Percentiles rank a stretch among this genome's conserved stretches.
These are phyloP conservation scores for Boletus fagicola DNA, from an alignment of 768 basidiomycete genomes.

Conservation along the genomic window DNA sequence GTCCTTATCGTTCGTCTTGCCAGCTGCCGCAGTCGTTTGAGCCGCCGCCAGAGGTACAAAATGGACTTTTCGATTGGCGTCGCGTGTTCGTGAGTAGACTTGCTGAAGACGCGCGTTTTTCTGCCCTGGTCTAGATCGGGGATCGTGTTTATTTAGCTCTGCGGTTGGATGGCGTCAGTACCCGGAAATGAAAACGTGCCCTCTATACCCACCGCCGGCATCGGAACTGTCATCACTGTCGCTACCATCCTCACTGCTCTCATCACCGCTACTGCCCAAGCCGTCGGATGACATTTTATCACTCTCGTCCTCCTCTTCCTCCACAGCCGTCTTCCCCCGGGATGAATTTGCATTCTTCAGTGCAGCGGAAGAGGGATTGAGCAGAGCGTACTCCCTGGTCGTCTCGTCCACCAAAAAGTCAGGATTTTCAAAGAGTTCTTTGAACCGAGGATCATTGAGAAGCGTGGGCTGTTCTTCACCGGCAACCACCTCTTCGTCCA, in stretches of 20 bases:
- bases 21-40: constrained; percentile 28
- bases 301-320: constrained; percentile 87
- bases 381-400: constrained; percentile 83
- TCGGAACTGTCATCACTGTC: constrained; percentile 51
- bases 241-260: constrained; percentile 45
- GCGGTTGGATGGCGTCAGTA: constrained; percentile 12
- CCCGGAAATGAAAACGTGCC: constrained; percentile 10
- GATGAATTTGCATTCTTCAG: constrained; percentile 42
- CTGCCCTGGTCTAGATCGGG: constrained; percentile 48
- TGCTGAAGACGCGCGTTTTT: constrained; percentile 47
- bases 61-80: constrained; percentile 53
- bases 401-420: constrained; percentile 90
- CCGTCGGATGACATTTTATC: constrained; percentile 64
- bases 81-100: constrained; percentile 42
- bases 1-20: constrained; percentile 42
- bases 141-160: constrained; percentile 60
- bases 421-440: constrained; percentile 85
- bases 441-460: constrained; percentile 86
- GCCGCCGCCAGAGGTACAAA: constrained; percentile 67
- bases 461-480: constrained; percentile 42
- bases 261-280: constrained; percentile 42
- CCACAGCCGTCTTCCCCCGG: constrained; percentile 72
- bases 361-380: constrained; percentile 83
- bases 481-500: constrained; percentile 24
- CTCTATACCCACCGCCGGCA: constrained; percentile 47